phyloP scores from a whole-genome alignment of 345 rosid genomes.

The Triadica sebifera region DNA sequence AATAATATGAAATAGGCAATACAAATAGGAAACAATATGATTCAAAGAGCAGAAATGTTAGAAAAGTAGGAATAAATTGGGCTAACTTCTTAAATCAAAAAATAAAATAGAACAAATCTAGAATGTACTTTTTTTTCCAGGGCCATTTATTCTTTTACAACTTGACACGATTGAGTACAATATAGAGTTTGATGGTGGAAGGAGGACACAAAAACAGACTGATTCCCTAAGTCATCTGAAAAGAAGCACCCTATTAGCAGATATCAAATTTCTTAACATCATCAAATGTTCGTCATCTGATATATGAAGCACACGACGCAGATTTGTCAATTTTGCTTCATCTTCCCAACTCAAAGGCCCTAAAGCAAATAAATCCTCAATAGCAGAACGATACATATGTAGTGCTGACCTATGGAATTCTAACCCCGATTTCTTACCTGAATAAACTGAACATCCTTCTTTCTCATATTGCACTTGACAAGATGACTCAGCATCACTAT shows the following conservation, averaged over 20 bases:
- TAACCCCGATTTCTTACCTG: constrained; percentile 9
- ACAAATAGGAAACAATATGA: not conserved
- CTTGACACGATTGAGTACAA: not conserved
- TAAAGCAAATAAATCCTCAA: constrained; percentile 24
- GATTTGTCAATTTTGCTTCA: constrained; percentile 32
- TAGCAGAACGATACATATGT: constrained; percentile 7
- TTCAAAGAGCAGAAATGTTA: not conserved
- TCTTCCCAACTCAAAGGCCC: constrained; percentile 44
- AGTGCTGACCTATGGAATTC: constrained; percentile 22
- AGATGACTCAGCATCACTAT: constrained; percentile 35
- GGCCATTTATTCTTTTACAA: constrained; percentile 2
- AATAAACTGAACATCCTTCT: not conserved
- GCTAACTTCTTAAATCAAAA: not conserved
- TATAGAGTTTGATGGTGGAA: too few species aligned
- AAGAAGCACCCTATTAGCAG: constrained; percentile 22
- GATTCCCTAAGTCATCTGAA: constrained; percentile 21
- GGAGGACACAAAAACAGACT: constrained; percentile 8
- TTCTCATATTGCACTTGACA: constrained; percentile 3
- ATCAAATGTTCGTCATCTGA: constrained; percentile 40
- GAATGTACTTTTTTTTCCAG: constrained; percentile 7
- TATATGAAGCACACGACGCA: constrained; percentile 28
- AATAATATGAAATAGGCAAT: not conserved
- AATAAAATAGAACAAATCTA: not conserved
- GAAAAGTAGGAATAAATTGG: not conserved
- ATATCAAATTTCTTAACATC: constrained; percentile 31